Evolutionary conservation across 2,329 filamentous ascomycete species (phyloP), one percentile per base, ranked within the genome.

Genomic region (Fusarium dlaminii): DNA sequence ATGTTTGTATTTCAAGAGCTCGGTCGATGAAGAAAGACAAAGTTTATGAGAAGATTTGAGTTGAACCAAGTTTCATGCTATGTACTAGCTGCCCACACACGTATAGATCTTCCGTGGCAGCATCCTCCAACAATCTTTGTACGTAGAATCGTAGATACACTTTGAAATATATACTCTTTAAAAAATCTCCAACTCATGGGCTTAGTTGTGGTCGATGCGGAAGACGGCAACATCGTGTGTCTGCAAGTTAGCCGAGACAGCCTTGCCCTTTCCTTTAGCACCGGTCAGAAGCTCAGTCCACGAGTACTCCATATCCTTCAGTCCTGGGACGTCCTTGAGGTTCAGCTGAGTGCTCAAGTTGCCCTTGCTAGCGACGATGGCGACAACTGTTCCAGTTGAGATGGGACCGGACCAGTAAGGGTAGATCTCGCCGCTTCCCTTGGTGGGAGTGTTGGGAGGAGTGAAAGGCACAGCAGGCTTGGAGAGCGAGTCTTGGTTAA

Each of bases 391-490:
- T 42, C 66, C 66, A 7, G 63, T 63, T 29, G 64, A 63, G n/a
- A 68, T 49, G 36, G 66, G 66, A 12, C 66, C 64, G 12, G 64
- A 68, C 66, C 66, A 68, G 66, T 68, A 68, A 30, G 64, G 64
- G 42, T 68, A 63, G n/a, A 68, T 68, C 48, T 68, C 66, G 36
- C n/a, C 13, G 42, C 32, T 63, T 2, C 29, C 66, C 24, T 68
- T 68, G n/a, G 66, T 17, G 24, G 66, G 66, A 8, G 64, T 63
- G n/a, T 58, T 58, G 27, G 66, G 27, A 9, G 66, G 64, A 9
- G 66, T 68, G 48, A 68, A 68, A 30, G 64, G 64, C 46, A 68
- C 66, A 27, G 66, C 66, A 49, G 66, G 66, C 66, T 68, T 68
- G 30, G 66, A 68, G 17, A 68, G 64, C 6, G 66, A 37, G 36